Evolutionary conservation across 805 yeast genomes (phyloP).

Genomic region (Zygoascus tannicola): DNA sequence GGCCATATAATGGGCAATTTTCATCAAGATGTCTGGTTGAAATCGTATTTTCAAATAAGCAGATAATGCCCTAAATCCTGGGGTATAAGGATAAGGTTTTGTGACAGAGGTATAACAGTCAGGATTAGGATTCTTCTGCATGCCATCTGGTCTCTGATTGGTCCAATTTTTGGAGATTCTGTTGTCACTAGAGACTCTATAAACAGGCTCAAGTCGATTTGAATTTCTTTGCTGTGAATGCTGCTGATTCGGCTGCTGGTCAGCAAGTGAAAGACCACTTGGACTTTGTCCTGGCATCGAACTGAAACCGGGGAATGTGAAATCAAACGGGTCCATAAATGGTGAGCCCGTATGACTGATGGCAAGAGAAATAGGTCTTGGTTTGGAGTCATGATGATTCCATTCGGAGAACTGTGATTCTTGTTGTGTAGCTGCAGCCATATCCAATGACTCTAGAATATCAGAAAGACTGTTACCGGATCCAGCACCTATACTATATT

Average conservation of each 20-base stretch:
- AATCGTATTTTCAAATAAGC: slow-evolving; percentile 66
- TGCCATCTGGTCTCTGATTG: slow-evolving; percentile 6
- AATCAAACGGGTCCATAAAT: neutral
- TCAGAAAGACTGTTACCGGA: slow-evolving; percentile 1
- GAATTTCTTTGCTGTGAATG: neutral
- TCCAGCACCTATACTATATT: slow-evolving; percentile 1
- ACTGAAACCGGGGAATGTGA: neutral
- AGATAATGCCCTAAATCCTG: slow-evolving; percentile 78
- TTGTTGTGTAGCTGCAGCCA: slow-evolving; percentile 1
- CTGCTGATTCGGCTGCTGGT: neutral
- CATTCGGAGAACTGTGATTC: slow-evolving; percentile 13
- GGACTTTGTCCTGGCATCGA: neutral
- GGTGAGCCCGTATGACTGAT: slow-evolving; percentile 7
- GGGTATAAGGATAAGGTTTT: slow-evolving; percentile 79
- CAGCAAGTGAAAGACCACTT: neutral
- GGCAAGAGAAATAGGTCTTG: slow-evolving; percentile 22
- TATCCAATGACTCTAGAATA: slow-evolving; percentile 1
- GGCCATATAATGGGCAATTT: slow-evolving; percentile 82
- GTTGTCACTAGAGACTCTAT: neutral
- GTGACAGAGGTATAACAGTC: slow-evolving; percentile 58
- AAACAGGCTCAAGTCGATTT: neutral
- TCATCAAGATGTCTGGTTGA: slow-evolving; percentile 56
- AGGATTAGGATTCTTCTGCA: slow-evolving; percentile 15
- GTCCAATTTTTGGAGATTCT: neutral
- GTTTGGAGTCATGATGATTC: slow-evolving; percentile 14